Evolutionary conservation across 192 early-diverging fungal genomes (phyloP), one percentile per base, ranked within the genome.

Genomic region (Kappamyces sp.): DNA sequence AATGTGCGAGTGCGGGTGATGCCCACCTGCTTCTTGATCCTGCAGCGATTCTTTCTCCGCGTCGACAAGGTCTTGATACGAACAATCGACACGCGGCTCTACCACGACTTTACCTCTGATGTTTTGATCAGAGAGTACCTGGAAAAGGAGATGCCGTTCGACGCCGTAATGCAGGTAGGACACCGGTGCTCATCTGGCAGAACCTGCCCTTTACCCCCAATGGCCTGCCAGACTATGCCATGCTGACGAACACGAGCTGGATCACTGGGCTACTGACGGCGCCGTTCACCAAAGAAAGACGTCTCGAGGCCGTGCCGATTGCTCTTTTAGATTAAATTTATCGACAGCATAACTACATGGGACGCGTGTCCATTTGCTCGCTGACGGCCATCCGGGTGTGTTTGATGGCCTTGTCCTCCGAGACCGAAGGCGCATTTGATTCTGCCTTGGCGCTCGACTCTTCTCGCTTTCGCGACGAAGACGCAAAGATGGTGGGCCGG

Each of bases 1-100:
- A 81, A 76, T 1, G 86, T 85, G 41, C 86, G 88, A 63, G 5
- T 49, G 85, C 78, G 96, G 12, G 94, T 97, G 4, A 99, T 99
- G 96, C 86, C 88, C 2, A 79, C 82, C 2, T 88, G 92, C 41
- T 94, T 96, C 68, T 79, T 97, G 37, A 70, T 96, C 5, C 74
- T 99, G 7, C 75, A 82, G 54, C 82, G 96, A 6, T 92, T 88
- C 68, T 94, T 96, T 61, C 62, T 99, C 40, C 83, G 96, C 15
- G 91, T 99, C 23, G 96, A 99, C 70, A 84, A 88, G 54, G 96
- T 99, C 4, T 66, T 94, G 43, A 93, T 94, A 64, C 76, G 91
- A 13, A 76, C 92, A n/a, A 85, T 84, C 57, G 96, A 99, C 54
- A 92, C 93, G 0, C 74, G 96, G 13, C 37, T 93, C 8, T 93